Percentiles rank a stretch among this genome's conserved stretches.
Conservation (phyloP, 1,284 basidiomycete species). For the Cutaneotrichosporon curvatum region DNA sequence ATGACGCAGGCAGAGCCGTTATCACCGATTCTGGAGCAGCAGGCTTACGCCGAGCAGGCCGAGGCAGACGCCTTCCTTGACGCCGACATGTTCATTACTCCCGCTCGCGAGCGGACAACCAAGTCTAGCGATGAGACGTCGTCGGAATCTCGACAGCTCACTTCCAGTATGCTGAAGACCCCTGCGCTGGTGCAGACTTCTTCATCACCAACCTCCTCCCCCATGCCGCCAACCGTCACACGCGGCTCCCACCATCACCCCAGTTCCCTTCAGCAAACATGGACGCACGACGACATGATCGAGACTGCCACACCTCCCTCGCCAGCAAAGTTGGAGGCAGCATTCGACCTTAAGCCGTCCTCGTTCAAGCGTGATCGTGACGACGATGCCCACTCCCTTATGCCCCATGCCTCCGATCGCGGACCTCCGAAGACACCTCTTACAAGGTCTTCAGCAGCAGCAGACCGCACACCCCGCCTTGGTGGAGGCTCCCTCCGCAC, state of each 20-base stretch:
- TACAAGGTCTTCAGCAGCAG: slow-evolving; percentile 35
- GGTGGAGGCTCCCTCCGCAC: slow-evolving; percentile 16
- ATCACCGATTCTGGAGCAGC: slow-evolving; percentile 25
- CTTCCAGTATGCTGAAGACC: slow-evolving; percentile 38
- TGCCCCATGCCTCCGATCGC: slow-evolving; percentile 7
- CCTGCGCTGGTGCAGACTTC: slow-evolving; percentile 39
- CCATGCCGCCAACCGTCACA: slow-evolving; percentile 41
- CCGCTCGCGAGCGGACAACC: slow-evolving; percentile 28
- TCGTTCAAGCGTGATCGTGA: slow-evolving; percentile 12
- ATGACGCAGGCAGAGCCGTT: slow-evolving; percentile 28
- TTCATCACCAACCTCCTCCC: slow-evolving; percentile 45
- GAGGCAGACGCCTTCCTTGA: slow-evolving; percentile 7
- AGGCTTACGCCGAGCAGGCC: not conserved
- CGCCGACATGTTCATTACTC: slow-evolving; percentile 37
- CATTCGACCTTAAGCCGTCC: slow-evolving; percentile 40
- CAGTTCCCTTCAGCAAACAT: slow-evolving; percentile 34
- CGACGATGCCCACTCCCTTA: slow-evolving; percentile 5
- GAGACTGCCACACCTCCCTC: slow-evolving; percentile 17
- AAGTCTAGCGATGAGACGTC: not conserved
- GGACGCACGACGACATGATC: slow-evolving; percentile 39
- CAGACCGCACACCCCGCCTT: slow-evolving; percentile 17
- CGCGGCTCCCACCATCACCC: slow-evolving; percentile 35
- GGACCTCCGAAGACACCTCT: slow-evolving; percentile 39
- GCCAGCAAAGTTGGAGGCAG: slow-evolving; percentile 29
- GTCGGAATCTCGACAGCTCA: slow-evolving; percentile 9